These are phyloP conservation scores for Teratosphaeria pseudoeucalypti DNA, from an alignment of 2,329 filamentous ascomycete genomes.

Conservation along the genomic window DNA sequence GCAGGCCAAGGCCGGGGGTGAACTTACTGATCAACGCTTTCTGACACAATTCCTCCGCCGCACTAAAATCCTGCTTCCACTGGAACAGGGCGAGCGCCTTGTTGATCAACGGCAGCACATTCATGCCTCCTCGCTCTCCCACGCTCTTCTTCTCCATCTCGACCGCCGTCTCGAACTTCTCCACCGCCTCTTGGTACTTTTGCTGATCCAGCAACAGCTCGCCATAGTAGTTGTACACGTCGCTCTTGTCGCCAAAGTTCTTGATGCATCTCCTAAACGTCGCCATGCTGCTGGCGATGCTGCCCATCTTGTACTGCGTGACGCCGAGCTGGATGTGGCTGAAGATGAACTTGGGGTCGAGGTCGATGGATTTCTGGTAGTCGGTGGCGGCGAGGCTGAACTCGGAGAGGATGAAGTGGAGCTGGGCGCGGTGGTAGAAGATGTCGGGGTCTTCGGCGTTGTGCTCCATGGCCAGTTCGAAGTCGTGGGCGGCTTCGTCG, in stretches of 20 bases:
- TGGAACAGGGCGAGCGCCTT: slow-evolving; percentile 96
- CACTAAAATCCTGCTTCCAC: slow-evolving; percentile 92
- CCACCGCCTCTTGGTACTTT: slow-evolving; percentile 88
- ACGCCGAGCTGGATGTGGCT: slow-evolving; percentile 98
- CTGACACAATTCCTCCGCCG: slow-evolving; percentile 92
- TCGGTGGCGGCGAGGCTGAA: slow-evolving; percentile 91
- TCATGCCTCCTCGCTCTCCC: slow-evolving; percentile 82
- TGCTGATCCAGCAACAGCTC: slow-evolving; percentile 93
- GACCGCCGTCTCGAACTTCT: slow-evolving; percentile 97
- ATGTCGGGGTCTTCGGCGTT: slow-evolving; percentile 89
- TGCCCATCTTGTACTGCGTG: slow-evolving; percentile 99
- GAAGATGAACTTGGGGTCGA: slow-evolving; percentile 95
- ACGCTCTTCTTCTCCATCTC: slow-evolving; percentile 81
- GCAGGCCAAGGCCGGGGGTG: too few species aligned
- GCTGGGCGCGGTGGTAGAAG: slow-evolving; percentile 96
- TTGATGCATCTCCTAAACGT: slow-evolving; percentile 96
- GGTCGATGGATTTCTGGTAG: slow-evolving; percentile 97
- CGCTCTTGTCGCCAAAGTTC: slow-evolving; percentile 92
- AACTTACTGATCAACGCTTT: slow-evolving; percentile 90
- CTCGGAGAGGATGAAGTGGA: slow-evolving; percentile 94
- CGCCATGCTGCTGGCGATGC: slow-evolving; percentile 93
- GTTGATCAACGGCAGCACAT: slow-evolving; percentile 95
- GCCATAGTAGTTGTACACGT: slow-evolving; percentile 99
- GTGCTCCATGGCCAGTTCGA: slow-evolving; percentile 72
- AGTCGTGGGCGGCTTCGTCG: slow-evolving; percentile 78